Base-by-base conservation (phyloP, 768 basidiomycete genomes). In the Lactarius evosmus region DNA sequence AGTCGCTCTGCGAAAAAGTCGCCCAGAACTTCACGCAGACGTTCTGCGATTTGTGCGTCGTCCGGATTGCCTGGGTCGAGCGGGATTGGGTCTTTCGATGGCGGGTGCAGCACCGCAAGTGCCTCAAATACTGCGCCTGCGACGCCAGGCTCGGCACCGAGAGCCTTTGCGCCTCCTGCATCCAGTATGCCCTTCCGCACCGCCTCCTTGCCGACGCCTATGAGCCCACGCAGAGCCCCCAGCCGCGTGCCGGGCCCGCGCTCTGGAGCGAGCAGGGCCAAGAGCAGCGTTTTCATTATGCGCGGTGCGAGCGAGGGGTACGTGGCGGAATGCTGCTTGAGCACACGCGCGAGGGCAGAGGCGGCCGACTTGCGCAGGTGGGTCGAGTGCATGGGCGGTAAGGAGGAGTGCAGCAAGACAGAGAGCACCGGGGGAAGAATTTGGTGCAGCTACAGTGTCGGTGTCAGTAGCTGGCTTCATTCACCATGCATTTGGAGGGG, bases 401-500 rank as follows among this genome's bases (percentile, higher is more conserved):
- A 84, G 19, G 89, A 83, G 1, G 93, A 89, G 66, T 96, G 92
- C 8, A 99, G 81, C 53, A 99, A 84, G 61, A 89, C 89, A 6
- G 96, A 97, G 34, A 99, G 84, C 58, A 98, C 84, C 0, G 95
- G 89, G 2, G 95, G 95, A 0, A 98, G 83, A 17, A 98, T 82
- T 88, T 98, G 96, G 71, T 98, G 97, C 5, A 98, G 82, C 95
- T 98, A 67, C 38, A n/a, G 16, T 56, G 16, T 14, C 5, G 61
- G 52, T 38, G 46, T 29, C 44, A 33, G 56, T n/a, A 38, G 44
- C 17, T 2, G 25, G 8, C 25, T n/a, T n/a, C n/a, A n/a, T n/a
- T 40, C 46, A 34, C 25, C 6, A 7, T 44, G 25, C n/a, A 4
- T 50, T 30, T 38, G 49, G 14, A 8, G 40, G 25, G 30, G 12